Base-by-base conservation (phyloP, 768 basidiomycete genomes). In the Tephrocybe rancida region DNA sequence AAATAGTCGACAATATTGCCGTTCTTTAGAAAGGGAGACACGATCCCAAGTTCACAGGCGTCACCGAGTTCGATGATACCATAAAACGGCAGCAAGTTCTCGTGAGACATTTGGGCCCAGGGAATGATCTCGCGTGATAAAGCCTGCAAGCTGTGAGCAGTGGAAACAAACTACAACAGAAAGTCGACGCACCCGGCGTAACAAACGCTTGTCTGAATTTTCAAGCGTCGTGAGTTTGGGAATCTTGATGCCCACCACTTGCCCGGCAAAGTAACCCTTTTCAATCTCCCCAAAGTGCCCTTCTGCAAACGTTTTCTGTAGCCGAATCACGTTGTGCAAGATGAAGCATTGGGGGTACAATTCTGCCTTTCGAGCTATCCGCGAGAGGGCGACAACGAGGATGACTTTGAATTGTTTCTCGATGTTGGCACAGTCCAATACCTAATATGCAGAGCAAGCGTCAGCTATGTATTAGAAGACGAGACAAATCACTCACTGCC, bases 1-100 rank as follows among this genome's bases (percentile, higher is more conserved):
- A 51, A 37, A 25, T 44, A 51, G 8, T 51, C 32, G 1, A 51
- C 34, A 21, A 51, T 42, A 24, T 51, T 37, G 10, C 50, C 50
- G 9, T 35, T 51, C 24, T 51, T 24, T 22, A 51, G 25, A 13
- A 51, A 51, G 3, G 50, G 50, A 13, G 50, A 35, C 8, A 51
- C 42, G 3, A 51, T 32, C 21, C 42, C 50, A 32, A 44, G 32
- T 3, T 18, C 25, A 27, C 9, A 18, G 8, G 24, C 10, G n/a
- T 44, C 50, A 11, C n/a, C 25, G 22, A 37, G 30, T 14, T 14
- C 9, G 5, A 11, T 3, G 3, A 44, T 51, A 22, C 50, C 50
- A 37, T 26, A 35, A 16, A 51, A 51, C 8, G 50, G 50, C 24
- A 51, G 26, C 5, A 51, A 5, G 27, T 51, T 51, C 13, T 43